These are phyloP conservation scores for Teunomyces lycoperdinae DNA, from an alignment of 805 yeast genomes.

Conservation along the genomic window DNA sequence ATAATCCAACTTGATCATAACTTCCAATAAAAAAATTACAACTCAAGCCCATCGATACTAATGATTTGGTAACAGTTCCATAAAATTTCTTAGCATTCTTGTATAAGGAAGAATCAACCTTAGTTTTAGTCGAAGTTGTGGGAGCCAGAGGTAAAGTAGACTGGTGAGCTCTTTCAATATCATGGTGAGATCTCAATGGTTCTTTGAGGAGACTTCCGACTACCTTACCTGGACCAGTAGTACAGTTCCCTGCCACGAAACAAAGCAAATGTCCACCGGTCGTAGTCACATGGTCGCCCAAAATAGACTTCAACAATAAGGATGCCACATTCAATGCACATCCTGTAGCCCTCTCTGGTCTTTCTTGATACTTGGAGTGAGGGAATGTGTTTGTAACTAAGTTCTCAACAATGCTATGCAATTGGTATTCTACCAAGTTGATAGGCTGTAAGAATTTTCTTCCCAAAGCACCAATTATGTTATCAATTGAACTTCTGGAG, in stretches of 20 bases:
- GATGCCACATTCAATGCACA: conserved; percentile 52
- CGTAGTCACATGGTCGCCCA: conserved; percentile 38
- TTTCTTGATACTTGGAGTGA: conserved; percentile 35
- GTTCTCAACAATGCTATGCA: conserved; percentile 48
- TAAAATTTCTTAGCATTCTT: conserved; percentile 46
- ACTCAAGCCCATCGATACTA: conserved; percentile 51
- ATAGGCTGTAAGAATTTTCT: conserved; percentile 48
- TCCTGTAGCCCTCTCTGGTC: conserved; percentile 58
- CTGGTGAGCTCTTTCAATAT: conserved; percentile 45
- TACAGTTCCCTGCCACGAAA: conserved; percentile 64
- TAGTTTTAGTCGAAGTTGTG: conserved; percentile 34
- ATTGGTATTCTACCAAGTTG: conserved; percentile 48
- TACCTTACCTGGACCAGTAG: conserved; percentile 62
- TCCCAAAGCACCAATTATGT: conserved; percentile 19
- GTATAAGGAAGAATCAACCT: conserved; percentile 28
- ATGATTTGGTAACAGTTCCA: conserved; percentile 44
- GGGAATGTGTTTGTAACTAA: conserved; percentile 51
- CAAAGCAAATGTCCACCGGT: conserved; percentile 54
- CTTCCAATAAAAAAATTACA: conserved; percentile 61
- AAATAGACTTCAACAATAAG: conserved; percentile 33
- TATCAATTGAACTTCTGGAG: conserved; percentile 14
- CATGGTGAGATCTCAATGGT: conserved; percentile 66
- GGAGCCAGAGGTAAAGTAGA: conserved; percentile 26
- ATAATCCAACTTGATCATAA: conserved; percentile 66
- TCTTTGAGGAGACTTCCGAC: conserved; percentile 56